Evolutionary conservation across 352 stramenopile species (phyloP).

Genomic region (Pilasporangium apinafurcum): DNA sequence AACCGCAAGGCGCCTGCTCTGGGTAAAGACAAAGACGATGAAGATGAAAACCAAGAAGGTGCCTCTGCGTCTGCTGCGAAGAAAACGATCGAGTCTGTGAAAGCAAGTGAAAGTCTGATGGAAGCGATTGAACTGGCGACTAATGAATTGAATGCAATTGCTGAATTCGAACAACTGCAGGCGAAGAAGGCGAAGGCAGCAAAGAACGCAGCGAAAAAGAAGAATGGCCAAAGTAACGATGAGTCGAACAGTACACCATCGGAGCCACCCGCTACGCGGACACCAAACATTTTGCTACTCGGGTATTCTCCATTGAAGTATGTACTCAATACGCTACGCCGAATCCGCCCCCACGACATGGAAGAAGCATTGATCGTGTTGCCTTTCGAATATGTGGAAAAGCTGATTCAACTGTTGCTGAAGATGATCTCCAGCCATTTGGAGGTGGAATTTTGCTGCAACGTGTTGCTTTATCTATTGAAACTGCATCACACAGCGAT

Average conservation of each 20-base stretch:
- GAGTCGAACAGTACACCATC: too few species aligned
- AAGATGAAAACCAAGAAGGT: conserved; percentile 17
- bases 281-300: conserved; percentile 92
- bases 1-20: conserved; percentile 55
- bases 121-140: conserved; percentile 93
- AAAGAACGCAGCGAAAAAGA: conserved; percentile 16
- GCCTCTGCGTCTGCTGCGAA: conserved; percentile 89
- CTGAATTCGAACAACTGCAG: conserved; percentile 56
- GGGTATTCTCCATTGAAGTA: conserved; percentile 93
- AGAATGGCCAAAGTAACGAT: too few species aligned
- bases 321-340: conserved; percentile 90
- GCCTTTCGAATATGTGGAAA: conserved; percentile 94
- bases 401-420: conserved; percentile 90
- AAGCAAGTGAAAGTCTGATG: conserved; percentile 88
- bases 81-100: conserved; percentile 90
- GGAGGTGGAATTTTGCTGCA: conserved; percentile 92
- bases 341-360: conserved; percentile 93
- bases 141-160: conserved; percentile 86
- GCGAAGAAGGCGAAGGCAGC: conserved; percentile 53
- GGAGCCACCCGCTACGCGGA: conserved; percentile 21
- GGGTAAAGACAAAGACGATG: conserved; percentile 59
- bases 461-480: conserved; percentile 68
- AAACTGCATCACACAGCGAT: conserved; percentile 78
- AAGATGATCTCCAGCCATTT: conserved; percentile 83
- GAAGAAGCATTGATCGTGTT: conserved; percentile 97